These are phyloP conservation scores for Candida sp. DNA, from an alignment of 1,139 yeast species.

Conservation along the genomic window DNA sequence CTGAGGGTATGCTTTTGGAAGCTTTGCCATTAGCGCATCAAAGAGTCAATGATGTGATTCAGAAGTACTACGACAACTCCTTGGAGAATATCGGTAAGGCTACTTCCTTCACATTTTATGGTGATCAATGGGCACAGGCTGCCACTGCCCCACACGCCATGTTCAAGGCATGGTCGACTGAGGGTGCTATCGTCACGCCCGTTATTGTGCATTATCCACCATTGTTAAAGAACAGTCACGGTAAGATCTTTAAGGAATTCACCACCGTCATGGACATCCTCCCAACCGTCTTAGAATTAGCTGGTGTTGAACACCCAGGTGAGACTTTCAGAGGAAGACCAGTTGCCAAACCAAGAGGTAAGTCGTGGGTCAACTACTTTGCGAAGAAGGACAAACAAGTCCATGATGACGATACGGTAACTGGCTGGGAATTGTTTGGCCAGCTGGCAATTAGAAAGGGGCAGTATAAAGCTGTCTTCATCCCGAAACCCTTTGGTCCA, in stretches of 20 bases:
- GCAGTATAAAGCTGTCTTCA: conserved; percentile 47
- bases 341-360: conserved; percentile 45
- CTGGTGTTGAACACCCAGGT: conserved; percentile 50
- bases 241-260: conserved; percentile 38
- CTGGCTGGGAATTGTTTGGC: conserved; percentile 65
- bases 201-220: conserved; percentile 47
- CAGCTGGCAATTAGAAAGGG: conserved; percentile 60
- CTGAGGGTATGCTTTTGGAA: conserved; percentile 61
- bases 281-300: conserved; percentile 56
- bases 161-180: conserved; percentile 56
- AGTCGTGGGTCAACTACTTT: conserved; percentile 42
- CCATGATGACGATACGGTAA: conserved; percentile 49
- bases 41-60: conserved; percentile 29
- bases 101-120: conserved; percentile 55
- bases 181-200: conserved; percentile 63
- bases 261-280: conserved; percentile 61
- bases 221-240: conserved; percentile 24
- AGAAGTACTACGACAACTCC: conserved; percentile 43
- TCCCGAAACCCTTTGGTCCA: conserved; percentile 54
- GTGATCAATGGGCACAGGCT: conserved; percentile 70
- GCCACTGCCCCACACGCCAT: conserved; percentile 60
- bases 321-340: conserved; percentile 35
- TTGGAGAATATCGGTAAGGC: conserved; percentile 51
- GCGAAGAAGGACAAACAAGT: conserved; percentile 26
- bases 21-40: conserved; percentile 47